Evolutionary conservation across 176 grass and related monocot genomes (phyloP).

Genomic region (maize (Zea mays)): Zm-B73-REFERENCE-NAM-5.0 NC_050105.1:4405001-4405500

Average conservation of each 20-base stretch:
- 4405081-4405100: background rate
- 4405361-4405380: background rate
- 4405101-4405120: background rate
- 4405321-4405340: constrained; percentile 28
- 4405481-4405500: constrained; percentile 10
- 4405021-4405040: background rate
- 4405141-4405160: background rate
- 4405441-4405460: constrained; percentile 9
- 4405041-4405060: background rate
- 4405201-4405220: background rate
- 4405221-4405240: background rate
- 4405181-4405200: background rate
- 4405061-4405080: background rate
- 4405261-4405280: background rate
- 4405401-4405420: background rate
- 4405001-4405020: constrained; percentile 28
- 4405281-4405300: background rate
- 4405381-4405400: background rate
- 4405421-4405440: constrained; percentile 30
- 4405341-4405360: background rate
- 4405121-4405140: background rate
- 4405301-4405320: constrained; percentile 1
- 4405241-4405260: background rate
- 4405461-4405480: constrained; percentile 44
- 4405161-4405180: background rate